phyloP scores from a whole-genome alignment of 257 asterid species.

The Solanum microdontum region DNA sequence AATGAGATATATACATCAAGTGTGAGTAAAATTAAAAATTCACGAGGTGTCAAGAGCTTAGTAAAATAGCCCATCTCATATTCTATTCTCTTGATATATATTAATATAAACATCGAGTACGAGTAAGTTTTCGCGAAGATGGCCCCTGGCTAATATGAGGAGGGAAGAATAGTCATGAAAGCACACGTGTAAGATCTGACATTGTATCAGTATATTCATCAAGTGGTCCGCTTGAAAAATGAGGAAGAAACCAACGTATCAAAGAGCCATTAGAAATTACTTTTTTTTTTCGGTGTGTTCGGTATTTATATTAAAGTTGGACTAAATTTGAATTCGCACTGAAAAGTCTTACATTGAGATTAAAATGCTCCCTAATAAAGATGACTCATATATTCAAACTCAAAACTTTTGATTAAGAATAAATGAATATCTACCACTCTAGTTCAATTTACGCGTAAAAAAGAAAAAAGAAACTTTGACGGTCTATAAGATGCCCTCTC shows the following conservation, averaged over 20 bases:
- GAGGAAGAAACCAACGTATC: background rate
- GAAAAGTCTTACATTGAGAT: rapidly evolving
- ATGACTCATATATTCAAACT: too few relatives aligned
- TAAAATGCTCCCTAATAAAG: rapidly evolving
- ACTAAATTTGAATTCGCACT: rapidly evolving
- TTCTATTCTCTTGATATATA: background rate
- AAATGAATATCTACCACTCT: background rate
- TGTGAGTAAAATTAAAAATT: background rate
- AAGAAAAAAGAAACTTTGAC: background rate
- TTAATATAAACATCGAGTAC: background rate
- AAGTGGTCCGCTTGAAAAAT: background rate
- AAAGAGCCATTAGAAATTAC: background rate
- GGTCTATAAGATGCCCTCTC: background rate
- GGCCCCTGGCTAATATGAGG: background rate
- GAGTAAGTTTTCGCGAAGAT: background rate
- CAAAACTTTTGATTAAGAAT: too few relatives aligned
- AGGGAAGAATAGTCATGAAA: background rate
- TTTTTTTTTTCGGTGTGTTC: rapidly evolving
- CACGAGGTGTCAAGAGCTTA: background rate
- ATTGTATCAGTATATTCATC: slow-evolving; percentile 3
- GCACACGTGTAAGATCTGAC: slow-evolving; percentile 11
- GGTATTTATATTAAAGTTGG: rapidly evolving
- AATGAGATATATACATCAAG: background rate
- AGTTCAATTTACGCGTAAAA: too few relatives aligned
- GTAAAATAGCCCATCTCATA: rapidly evolving